Base-by-base conservation (phyloP, 306 rosid species). In the Cercis canadensis region DNA sequence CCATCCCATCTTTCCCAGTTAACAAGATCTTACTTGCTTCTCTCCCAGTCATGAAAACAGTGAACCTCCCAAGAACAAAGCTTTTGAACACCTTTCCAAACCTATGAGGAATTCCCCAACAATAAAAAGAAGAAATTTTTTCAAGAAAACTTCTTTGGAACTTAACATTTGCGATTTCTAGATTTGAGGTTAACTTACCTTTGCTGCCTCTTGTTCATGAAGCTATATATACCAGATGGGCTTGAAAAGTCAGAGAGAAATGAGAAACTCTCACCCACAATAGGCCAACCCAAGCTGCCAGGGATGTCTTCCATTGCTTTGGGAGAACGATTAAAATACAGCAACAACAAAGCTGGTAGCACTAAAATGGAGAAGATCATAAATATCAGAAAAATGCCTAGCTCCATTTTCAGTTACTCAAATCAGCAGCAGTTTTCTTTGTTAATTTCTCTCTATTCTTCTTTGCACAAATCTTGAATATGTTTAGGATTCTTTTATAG, bases 71-170 rank as follows among this genome's bases (percentile, higher is more conserved):
- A 4, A 89, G 63, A 13, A 92, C 98, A 70, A 72, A 66, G 52
- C 83, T 81, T 87, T 92, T 92, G 87, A 89, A 92, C 65, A 92
- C 92, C 64, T 87, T 92, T 17, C 96, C 98, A 78, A 79, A 92
- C 75, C 98, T 92, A 45, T 13, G 4, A 47, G 14, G 16, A 73
- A 75, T 18, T 32, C 14, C 5, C 21, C 9, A 15, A 33, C 6
- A 5, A 14, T 32, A 65, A 5, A 11, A 0, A 15, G 0, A 66
- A 13, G n/a, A 33, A 31, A 4, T 24, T 24, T 24, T n/a, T n/a
- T n/a, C n/a, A n/a, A n/a, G n/a, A n/a, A n/a, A 24, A 24, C 29
- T 24, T 24, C 3, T 24, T 24, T 24, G 29, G 29, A 24, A 24
- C 29, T 24, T 24, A 24, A 24, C 29, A 24, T 1, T 1, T 24